Evolutionary conservation across 306 rosid genomes (phyloP), one percentile per base, ranked within the genome.

Genomic region (Castanea sativa): DNA sequence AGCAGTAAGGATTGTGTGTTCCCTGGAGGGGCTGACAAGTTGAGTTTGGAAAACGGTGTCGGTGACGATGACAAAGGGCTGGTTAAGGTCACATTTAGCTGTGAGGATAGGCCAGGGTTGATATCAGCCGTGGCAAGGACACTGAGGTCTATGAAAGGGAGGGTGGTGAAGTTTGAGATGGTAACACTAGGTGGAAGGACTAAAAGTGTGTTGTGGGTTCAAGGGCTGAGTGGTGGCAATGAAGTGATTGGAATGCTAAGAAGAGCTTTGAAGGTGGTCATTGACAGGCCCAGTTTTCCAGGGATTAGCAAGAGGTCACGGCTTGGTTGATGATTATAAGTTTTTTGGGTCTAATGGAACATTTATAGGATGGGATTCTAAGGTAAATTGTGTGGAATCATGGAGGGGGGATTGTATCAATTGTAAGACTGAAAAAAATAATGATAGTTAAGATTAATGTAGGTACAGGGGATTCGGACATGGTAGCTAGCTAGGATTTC

Each of bases 111-210:
- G 76, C 81, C 81, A 6, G 88, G 76, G 53, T 76, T 91, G 71
- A 89, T 88, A 83, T 78, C 85, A 53, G 84, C 83, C 64, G 76
- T 91, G 35, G 71, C 73, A 72, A 88, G 80, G 80, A 91, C 85
- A 9, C 2, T 87, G 21, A 83, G 78, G 65, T 79, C 88, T 14
- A 74, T 78, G 80, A 83, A 85, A 67, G 89, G 83, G 41, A 88
- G 72, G 83, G 82, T 87, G 75, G 88, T 89, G 16, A 87, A 60
- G 84, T 90, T 88, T 80, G 96, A 89, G 85, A 86, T 88, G 87
- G 90, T 84, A 80, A 88, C 83, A 1, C 84, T 88, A 16, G 92
- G 90, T 41, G 90, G 91, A 63, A 88, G 96, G 79, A 84, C 79
- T 71, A 93, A 81, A 74, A 68, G 43, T 80, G 85, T 85, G 76